Base-by-base conservation (phyloP, 2,329 filamentous ascomycete species). In the Talaromyces islandicus region DNA sequence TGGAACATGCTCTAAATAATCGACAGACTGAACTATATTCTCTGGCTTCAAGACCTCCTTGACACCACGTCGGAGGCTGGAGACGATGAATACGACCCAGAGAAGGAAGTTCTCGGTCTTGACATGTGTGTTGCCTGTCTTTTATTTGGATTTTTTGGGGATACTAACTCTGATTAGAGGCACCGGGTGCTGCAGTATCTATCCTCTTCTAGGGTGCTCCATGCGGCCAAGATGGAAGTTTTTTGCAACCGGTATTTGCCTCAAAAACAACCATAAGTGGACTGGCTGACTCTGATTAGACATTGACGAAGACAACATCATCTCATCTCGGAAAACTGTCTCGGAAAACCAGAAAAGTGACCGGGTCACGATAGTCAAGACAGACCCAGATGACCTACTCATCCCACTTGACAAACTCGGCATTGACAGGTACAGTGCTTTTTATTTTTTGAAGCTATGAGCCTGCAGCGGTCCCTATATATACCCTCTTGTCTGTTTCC, bases 131-230 rank as follows among this genome's bases (percentile, higher is more conserved):
- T 57, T 24, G n/a, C 24, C 43, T 1, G 25, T 17, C 10, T 25
- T 17, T 24, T 46, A 35, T 30, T 54, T 21, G 12, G 21, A 24
- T 14, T 61, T n/a, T 19, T 46, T 11, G 19, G 14, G 2, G 43
- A 5, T 43, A n/a, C 21, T 66, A 70, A 53, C 68, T 56, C 41
- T 38, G 29, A 50, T 9, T 53, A 85, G 83, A 63, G 94, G 94
- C 46, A 95, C 92, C 0, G 94, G 94, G 1, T 90, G 93, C 17
- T 95, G 91, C 66, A 88, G 88, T 67, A 96, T 99, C 67, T 99
- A 97, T 70, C 89, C 92, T 2, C 82, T 97, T 1, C 81, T 99
- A 0, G 91, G 87, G 21, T 90, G 89, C 66, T 74, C 80, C 0
- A 84, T 88, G 61, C 82, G 90, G 0, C 81, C 83, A 1, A 75